A percentile compares a stretch with the other conserved stretches of the same genome.
These are phyloP conservation scores for Kuraishia piskuri DNA, from an alignment of 805 yeast species.

Conservation along the genomic window DNA sequence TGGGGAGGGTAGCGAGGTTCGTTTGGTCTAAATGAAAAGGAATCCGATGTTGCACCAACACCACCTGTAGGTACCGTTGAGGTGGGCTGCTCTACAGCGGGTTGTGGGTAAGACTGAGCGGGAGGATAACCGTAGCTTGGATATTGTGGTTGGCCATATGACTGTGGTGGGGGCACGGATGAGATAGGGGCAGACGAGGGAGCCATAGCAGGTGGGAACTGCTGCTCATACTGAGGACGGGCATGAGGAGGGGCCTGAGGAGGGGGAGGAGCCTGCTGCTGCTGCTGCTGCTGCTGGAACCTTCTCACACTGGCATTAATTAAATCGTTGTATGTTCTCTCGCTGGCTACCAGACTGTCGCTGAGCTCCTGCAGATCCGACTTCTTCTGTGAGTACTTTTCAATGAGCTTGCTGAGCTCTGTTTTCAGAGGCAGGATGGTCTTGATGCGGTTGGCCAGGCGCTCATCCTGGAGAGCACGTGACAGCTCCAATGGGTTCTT, in stretches of 20 bases:
- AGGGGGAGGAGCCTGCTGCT: neutral
- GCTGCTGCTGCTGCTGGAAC: conserved; percentile 3
- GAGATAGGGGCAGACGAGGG: neutral
- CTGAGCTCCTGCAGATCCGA: conserved; percentile 72
- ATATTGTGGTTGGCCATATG: neutral
- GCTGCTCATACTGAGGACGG: neutral
- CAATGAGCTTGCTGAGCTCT: conserved; percentile 64
- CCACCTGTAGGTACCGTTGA: no score
- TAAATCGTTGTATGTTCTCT: conserved; percentile 58
- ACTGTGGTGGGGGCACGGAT: neutral
- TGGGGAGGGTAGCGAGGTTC: neutral
- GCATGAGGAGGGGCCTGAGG: neutral
- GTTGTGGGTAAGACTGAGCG: neutral
- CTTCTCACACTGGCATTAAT: conserved; percentile 40
- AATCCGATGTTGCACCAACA: no score
- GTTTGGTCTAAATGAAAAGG: neutral
- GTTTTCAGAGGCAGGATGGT: conserved; percentile 67
- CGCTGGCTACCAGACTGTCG: conserved; percentile 61
- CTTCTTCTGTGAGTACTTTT: conserved; percentile 65
- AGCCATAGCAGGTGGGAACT: neutral
- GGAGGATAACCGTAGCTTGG: neutral
- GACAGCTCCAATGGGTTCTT: conserved; percentile 23
- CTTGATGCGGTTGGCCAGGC: conserved; percentile 64
- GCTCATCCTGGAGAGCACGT: conserved; percentile 41
- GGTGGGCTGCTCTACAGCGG: no score